A percentile compares a stretch with the other conserved stretches of the same genome.
phyloP scores from a whole-genome alignment of 2,329 filamentous ascomycete genomes.

The Hirsutella thompsonii region DNA sequence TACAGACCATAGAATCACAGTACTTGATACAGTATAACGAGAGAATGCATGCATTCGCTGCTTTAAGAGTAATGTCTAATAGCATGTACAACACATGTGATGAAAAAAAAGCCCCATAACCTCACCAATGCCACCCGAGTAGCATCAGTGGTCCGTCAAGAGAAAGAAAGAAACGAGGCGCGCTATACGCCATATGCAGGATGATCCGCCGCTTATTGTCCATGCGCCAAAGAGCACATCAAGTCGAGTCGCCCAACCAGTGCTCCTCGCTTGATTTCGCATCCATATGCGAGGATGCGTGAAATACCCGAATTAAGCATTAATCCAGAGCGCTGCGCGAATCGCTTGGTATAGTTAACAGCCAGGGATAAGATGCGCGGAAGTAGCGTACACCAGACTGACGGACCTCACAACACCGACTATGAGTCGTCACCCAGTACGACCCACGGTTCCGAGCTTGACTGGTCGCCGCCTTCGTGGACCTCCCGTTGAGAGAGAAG shows the following conservation, averaged over 20 bases:
- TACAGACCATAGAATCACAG: too few relatives aligned
- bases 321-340: too few relatives aligned
- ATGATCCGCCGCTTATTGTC: background rate
- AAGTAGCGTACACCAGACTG: too few relatives aligned
- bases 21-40: background rate
- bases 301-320: too few relatives aligned
- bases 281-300: too few relatives aligned
- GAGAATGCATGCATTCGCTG: conserved; percentile 1
- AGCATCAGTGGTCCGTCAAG: background rate
- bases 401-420: too few relatives aligned
- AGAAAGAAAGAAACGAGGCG: background rate
- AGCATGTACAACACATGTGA: background rate
- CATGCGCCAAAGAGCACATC: background rate
- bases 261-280: too few relatives aligned
- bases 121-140: background rate
- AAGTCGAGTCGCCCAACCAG: too few relatives aligned
- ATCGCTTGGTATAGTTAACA: too few relatives aligned
- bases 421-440: conserved; percentile 33
- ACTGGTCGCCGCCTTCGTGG: conserved; percentile 12
- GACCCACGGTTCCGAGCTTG: conserved; percentile 24
- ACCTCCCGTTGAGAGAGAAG: conserved; percentile 18
- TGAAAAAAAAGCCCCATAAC: background rate
- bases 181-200: background rate
- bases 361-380: too few relatives aligned
- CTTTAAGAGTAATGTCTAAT: background rate